These are phyloP conservation scores for Boletus rubescentipes DNA, from an alignment of 768 basidiomycete genomes.

Conservation along the genomic window DNA sequence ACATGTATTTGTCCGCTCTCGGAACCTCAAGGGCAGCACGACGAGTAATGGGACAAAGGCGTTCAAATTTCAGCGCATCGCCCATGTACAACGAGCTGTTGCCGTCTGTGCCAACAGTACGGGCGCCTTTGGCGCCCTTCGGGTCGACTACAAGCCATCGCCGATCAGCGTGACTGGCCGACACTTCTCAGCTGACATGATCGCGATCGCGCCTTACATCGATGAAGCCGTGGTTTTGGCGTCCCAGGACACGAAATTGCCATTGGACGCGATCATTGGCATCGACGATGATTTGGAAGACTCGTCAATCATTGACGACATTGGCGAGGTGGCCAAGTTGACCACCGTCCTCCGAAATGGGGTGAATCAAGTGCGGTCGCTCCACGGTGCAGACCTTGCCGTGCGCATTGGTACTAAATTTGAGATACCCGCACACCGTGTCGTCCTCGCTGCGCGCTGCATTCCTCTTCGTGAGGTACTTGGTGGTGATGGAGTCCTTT, in stretches of 20 bases:
- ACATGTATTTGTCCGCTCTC: conserved; percentile 84
- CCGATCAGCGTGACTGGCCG: conserved; percentile 56
- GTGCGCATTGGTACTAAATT: conserved; percentile 45
- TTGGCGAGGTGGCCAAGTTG: conserved; percentile 30
- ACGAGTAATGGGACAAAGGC: conserved; percentile 40
- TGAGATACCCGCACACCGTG: conserved; percentile 60
- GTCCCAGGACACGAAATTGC: background rate
- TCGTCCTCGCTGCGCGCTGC: conserved; percentile 64
- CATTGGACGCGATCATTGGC: conserved; percentile 1
- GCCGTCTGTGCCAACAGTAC: conserved; percentile 83
- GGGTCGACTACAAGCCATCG: conserved; percentile 64
- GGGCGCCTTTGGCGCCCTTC: conserved; percentile 85
- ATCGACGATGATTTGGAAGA: conserved; percentile 42
- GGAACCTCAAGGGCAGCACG: conserved; percentile 38
- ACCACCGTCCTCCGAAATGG: conserved; percentile 8
- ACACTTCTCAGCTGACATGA: conserved; percentile 63
- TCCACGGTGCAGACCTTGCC: conserved; percentile 63
- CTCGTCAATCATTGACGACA: conserved; percentile 35
- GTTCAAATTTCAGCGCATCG: conserved; percentile 78
- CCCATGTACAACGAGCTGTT: conserved; percentile 81
- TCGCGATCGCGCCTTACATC: conserved; percentile 60
- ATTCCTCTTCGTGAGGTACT: conserved; percentile 45
- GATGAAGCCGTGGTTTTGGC: background rate
- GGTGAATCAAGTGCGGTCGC: background rate
- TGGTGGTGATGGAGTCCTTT: conserved; percentile 27